Base-by-base conservation (phyloP, 2,329 filamentous ascomycete species). In the Beauveria australis region DNA sequence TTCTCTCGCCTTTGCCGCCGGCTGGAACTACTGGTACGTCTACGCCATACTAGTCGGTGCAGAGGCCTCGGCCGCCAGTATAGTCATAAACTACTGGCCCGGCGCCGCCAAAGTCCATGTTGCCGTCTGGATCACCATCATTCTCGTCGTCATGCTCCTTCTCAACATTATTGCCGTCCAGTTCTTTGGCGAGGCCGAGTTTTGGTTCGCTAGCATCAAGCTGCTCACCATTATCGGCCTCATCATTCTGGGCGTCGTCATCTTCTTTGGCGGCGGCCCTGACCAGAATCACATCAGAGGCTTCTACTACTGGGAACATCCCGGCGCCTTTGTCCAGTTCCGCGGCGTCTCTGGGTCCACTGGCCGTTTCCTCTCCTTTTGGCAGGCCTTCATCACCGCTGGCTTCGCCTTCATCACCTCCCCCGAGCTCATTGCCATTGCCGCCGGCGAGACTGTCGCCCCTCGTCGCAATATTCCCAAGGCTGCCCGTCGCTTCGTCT, bases 391-490 rank as follows among this genome's bases (percentile, higher is more conserved):
- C 60, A 75, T 81, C 60, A 77, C 76, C n/a, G 82, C 82, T 8
- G 83, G 81, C 0, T 87, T 86, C 68, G 81, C 82, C 37, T 87
- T 86, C 71, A 80, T 83, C 68, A 82, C 81, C 6, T 83, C 81
- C 1, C 82, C 84, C 18, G 87, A 90, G 68, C 78, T 88, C 47
- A 79, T 81, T 61, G 82, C 82, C 44, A 80, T 87, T 60, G 84
- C 86, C 1, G 86, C 85, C 5, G 86, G 83, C 49, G 86, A 89
- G 75, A 83, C 84, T 1, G 74, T 83, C 28, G 82, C 85, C 24
- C 87, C 86, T 2, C 80, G 84, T 57, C 79, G 81, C 67, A 87
- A 86, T 72, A 83, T 89, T 61, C 86, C 86, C 61, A 86, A 85
- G 74, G 85, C 85, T 0, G 82, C 84, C 5, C 75, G 79, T 18